Percentiles rank a stretch among this genome's conserved stretches.
Evolutionary conservation across 768 basidiomycete genomes (phyloP).

Genomic region (Leccinum broughii): DNA sequence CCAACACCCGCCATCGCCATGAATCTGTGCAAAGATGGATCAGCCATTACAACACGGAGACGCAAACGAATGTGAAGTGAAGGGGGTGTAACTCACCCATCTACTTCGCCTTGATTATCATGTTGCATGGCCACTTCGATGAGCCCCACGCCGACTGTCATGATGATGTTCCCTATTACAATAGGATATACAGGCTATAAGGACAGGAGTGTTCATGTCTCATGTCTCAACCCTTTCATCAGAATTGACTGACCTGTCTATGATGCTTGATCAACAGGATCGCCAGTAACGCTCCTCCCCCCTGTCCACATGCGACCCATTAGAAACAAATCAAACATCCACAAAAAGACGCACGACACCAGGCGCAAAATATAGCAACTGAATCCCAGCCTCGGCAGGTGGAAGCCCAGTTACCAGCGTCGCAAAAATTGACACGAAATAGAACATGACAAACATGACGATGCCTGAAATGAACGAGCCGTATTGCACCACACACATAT

Average conservation of each 20-base stretch:
- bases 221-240: background rate
- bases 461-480: slow-evolving; percentile 45
- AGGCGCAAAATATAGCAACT: slow-evolving; percentile 54
- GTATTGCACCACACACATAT: slow-evolving; percentile 41
- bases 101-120: slow-evolving; percentile 35
- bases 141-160: slow-evolving; percentile 44
- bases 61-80: background rate
- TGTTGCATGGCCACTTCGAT: slow-evolving; percentile 42
- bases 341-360: slow-evolving; percentile 39
- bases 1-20: slow-evolving; percentile 47
- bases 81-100: slow-evolving; percentile 31
- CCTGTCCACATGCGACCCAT: slow-evolving; percentile 26
- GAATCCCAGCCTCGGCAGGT: slow-evolving; percentile 43
- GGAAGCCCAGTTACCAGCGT: slow-evolving; percentile 44
- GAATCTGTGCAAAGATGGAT: slow-evolving; percentile 30
- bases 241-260: slow-evolving; percentile 36
- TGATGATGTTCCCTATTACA: slow-evolving; percentile 38
- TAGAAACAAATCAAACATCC: background rate
- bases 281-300: slow-evolving; percentile 37
- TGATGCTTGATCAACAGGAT: slow-evolving; percentile 36
- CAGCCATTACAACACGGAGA: background rate
- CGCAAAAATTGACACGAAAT: slow-evolving; percentile 55
- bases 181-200: slow-evolving; percentile 44
- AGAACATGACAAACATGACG: slow-evolving; percentile 53
- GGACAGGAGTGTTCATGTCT: background rate